phyloP scores from a whole-genome alignment of 2,329 filamentous ascomycete species.

The Xylariaceae sp. region DNA sequence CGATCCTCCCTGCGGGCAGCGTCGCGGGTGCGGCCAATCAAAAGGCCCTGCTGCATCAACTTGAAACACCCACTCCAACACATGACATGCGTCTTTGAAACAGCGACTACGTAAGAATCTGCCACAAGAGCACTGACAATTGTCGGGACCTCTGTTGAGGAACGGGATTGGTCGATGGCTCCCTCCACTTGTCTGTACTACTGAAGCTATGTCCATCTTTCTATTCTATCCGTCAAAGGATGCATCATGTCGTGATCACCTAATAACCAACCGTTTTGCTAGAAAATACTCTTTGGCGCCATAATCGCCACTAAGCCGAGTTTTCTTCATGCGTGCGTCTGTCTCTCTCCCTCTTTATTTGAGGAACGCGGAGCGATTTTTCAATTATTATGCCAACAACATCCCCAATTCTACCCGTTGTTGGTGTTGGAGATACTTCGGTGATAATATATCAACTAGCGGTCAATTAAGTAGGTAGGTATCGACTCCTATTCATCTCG shows the following conservation, averaged over 20 bases:
- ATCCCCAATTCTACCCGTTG: too few relatives aligned
- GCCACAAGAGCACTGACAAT: constrained; percentile 7
- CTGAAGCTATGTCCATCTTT: not conserved
- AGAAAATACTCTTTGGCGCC: not conserved
- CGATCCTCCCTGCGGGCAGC: constrained; percentile 18
- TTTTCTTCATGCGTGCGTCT: too few relatives aligned
- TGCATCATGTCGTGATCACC: constrained; percentile 12
- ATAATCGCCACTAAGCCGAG: not conserved
- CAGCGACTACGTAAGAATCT: constrained; percentile 23
- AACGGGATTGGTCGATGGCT: constrained; percentile 10
- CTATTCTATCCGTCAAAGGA: not conserved
- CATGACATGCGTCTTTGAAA: constrained; percentile 27
- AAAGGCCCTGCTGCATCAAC: constrained; percentile 12
- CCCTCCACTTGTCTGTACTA: too few relatives aligned
- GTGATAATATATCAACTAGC: too few relatives aligned
- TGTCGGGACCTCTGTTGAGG: not conserved
- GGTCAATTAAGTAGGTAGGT: too few relatives aligned
- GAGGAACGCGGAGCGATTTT: too few relatives aligned
- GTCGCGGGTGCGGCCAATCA: constrained; percentile 19
- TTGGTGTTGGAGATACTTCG: too few relatives aligned
- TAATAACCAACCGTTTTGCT: too few relatives aligned
- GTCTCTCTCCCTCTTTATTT: too few relatives aligned
- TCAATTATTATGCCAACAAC: too few relatives aligned
- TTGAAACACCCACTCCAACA: constrained; percentile 29
- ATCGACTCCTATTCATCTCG: too few relatives aligned